These are phyloP conservation scores for Yamagishiella unicocca DNA, from an alignment of 139 green algal species.

Conservation along the genomic window DNA sequence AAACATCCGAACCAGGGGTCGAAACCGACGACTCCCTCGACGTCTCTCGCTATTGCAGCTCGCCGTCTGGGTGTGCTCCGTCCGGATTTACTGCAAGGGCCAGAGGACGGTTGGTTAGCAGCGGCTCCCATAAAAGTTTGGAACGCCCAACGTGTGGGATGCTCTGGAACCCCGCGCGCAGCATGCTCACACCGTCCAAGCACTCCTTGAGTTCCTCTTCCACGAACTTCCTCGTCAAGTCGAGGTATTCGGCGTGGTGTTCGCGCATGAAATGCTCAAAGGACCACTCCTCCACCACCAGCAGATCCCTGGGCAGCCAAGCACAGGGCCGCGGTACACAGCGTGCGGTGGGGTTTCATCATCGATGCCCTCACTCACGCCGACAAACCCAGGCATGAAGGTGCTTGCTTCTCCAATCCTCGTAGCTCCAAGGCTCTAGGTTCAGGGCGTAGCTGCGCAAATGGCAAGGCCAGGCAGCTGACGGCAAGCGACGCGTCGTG, in stretches of 20 bases:
- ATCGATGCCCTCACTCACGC: slow-evolving; percentile 26
- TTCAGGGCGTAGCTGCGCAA: slow-evolving; percentile 57
- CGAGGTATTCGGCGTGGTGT: slow-evolving; percentile 47
- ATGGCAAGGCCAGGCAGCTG: background rate
- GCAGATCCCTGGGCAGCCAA: slow-evolving; percentile 26
- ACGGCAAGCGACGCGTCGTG: background rate
- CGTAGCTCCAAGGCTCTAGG: slow-evolving; percentile 68
- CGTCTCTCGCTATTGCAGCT: too few species aligned
- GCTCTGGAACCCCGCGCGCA: too few species aligned
- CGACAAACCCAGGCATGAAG: slow-evolving; percentile 52
- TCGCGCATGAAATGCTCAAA: slow-evolving; percentile 36
- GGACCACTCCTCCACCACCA: slow-evolving; percentile 49
- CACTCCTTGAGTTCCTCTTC: slow-evolving; percentile 9
- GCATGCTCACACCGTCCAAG: too few species aligned
- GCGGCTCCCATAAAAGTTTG: too few species aligned
- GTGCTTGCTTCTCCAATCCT: slow-evolving; percentile 66
- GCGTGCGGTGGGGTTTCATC: background rate
- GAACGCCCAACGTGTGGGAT: too few species aligned
- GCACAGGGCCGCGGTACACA: too few species aligned
- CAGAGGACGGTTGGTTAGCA: too few species aligned
- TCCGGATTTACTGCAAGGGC: slow-evolving; percentile 47
- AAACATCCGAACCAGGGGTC: too few species aligned
- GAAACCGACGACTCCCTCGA: too few species aligned
- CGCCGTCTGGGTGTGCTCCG: slow-evolving; percentile 42
- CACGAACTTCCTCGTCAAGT: slow-evolving; percentile 50